These are phyloP conservation scores for Lobulomyces angularis DNA, from an alignment of 192 early-diverging fungal species.

Conservation along the genomic window DNA sequence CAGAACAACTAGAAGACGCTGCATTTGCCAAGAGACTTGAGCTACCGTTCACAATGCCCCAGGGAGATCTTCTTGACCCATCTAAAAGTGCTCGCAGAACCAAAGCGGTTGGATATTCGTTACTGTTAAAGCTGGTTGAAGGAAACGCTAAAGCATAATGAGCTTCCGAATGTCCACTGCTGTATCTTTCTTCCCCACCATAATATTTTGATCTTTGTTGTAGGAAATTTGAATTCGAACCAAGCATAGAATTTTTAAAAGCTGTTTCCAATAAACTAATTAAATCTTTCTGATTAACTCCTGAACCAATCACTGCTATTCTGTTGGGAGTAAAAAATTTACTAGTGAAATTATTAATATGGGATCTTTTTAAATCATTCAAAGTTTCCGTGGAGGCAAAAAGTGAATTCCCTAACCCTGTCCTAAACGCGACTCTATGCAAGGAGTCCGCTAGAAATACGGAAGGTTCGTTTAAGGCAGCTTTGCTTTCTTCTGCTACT, in stretches of 20 bases:
- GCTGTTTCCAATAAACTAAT: constrained; percentile 48
- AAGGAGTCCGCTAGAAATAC: constrained; percentile 61
- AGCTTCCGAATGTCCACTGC: constrained; percentile 28
- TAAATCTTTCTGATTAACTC: constrained; percentile 63
- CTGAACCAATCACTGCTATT: constrained; percentile 74
- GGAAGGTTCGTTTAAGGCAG: constrained; percentile 49
- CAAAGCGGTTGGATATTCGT: constrained; percentile 50
- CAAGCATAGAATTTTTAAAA: constrained; percentile 35
- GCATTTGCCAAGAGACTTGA: constrained; percentile 49
- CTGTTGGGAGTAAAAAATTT: constrained; percentile 57
- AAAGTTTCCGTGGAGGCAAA: constrained; percentile 57
- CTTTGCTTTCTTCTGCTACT: constrained; percentile 52
- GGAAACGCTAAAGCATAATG: constrained; percentile 79
- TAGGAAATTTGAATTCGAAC: too few species aligned
- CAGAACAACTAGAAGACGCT: constrained; percentile 37
- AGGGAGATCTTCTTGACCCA: constrained; percentile 25
- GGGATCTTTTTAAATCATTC: constrained; percentile 45
- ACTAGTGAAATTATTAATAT: constrained; percentile 61
- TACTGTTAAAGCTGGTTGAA: constrained; percentile 42
- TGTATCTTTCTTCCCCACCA: constrained; percentile 77
- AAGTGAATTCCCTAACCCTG: constrained; percentile 89
- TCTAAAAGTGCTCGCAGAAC: constrained; percentile 36
- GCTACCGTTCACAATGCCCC: constrained; percentile 21
- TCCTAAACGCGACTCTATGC: constrained; percentile 84
- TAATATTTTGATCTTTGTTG: constrained; percentile 55